Conservation (phyloP, 805 yeast species). For the Nakazawaea ernobii region DNA sequence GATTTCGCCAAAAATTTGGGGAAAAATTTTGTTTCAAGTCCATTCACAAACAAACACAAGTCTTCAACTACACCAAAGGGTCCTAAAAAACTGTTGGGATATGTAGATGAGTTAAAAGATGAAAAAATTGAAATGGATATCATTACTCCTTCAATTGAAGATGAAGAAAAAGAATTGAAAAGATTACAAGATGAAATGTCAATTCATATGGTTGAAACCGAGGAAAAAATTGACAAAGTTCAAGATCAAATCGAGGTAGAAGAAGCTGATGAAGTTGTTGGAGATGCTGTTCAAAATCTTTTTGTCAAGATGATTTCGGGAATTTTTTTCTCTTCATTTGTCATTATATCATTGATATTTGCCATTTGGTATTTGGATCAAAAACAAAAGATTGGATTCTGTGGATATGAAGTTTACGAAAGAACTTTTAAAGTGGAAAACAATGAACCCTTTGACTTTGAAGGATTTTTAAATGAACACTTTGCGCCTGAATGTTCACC, state of each 20-base stretch:
- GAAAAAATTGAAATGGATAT: slow-evolving; percentile 3
- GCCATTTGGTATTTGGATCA: slow-evolving; percentile 63
- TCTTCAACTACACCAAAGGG: slow-evolving; percentile 7
- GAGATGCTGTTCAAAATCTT: neutral
- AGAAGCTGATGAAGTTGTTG: neutral
- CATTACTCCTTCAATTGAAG: slow-evolving; percentile 13
- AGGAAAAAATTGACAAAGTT: slow-evolving; percentile 8
- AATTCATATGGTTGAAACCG: slow-evolving; percentile 3
- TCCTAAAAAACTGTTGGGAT: slow-evolving; percentile 7
- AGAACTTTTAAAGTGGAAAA: slow-evolving; percentile 27
- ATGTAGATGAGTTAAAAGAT: slow-evolving; percentile 1
- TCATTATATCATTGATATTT: slow-evolving; percentile 33
- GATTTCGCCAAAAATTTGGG: slow-evolving; percentile 33
- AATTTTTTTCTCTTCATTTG: slow-evolving; percentile 18
- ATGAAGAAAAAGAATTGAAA: slow-evolving; percentile 12
- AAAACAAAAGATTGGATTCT: slow-evolving; percentile 60
- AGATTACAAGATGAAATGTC: slow-evolving; percentile 10
- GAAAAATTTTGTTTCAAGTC: slow-evolving; percentile 18
- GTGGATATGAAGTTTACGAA: slow-evolving; percentile 54
- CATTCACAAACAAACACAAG: slow-evolving; percentile 5
- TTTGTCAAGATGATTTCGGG: slow-evolving; percentile 15
- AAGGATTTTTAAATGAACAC: slow-evolving; percentile 36
- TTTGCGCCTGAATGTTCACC: slow-evolving; percentile 60
- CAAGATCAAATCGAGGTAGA: slow-evolving; percentile 1
- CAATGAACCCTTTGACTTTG: slow-evolving; percentile 22